Percentiles rank a stretch among this genome's conserved stretches.
phyloP scores from a whole-genome alignment of 164 flowering plant species.

The Magnolia changhungtana region DNA sequence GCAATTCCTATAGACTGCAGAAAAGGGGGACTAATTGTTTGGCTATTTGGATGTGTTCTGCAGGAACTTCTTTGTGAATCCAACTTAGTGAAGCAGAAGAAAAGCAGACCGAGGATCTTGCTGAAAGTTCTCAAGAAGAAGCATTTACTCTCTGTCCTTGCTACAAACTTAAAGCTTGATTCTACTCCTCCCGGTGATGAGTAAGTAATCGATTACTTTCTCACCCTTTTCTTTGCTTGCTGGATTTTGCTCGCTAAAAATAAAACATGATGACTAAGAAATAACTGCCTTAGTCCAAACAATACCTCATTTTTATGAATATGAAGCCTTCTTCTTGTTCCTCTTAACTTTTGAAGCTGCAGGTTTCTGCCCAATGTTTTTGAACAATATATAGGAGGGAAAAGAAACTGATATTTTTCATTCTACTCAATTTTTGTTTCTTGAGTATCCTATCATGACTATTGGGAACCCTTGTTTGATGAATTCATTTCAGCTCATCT shows the following conservation, averaged over 20 bases:
- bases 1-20: not conserved
- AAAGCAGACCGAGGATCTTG: conserved; percentile 24
- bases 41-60: conserved; percentile 11
- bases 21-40: not conserved
- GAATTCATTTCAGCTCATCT: conserved; percentile 43
- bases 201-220: conserved; percentile 28
- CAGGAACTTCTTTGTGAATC: conserved; percentile 52
- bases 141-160: conserved; percentile 57
- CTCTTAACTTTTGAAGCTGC: not conserved
- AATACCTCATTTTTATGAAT: not conserved
- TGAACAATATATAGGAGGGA: not conserved
- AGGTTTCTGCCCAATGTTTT: not conserved
- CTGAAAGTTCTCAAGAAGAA: conserved; percentile 33
- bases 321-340: not conserved
- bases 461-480: not conserved
- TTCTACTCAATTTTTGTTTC: not conserved
- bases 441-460: not conserved
- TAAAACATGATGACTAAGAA: not conserved
- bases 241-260: not conserved
- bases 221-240: not conserved
- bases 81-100: conserved; percentile 33
- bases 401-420: not conserved
- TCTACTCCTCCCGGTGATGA: conserved; percentile 56
- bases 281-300: not conserved
- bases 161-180: conserved; percentile 67